phyloP scores from a whole-genome alignment of 306 rosid genomes.

The Begonia masoniana region DNA sequence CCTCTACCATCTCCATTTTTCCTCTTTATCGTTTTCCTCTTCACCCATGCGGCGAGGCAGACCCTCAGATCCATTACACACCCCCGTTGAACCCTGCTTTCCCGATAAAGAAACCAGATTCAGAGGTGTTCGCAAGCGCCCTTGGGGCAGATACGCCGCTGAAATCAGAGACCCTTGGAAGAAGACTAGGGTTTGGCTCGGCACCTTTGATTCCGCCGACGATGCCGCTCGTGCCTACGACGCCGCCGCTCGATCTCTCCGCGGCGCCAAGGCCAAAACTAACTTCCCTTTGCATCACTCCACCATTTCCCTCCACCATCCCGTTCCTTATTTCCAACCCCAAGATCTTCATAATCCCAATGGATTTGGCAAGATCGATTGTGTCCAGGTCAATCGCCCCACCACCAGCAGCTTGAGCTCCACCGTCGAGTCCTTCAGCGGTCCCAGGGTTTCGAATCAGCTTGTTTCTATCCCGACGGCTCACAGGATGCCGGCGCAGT shows the following conservation, averaged over 20 bases:
- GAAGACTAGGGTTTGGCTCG: conserved; percentile 80
- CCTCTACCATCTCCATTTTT: conserved; percentile 21
- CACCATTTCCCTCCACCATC: conserved; percentile 11
- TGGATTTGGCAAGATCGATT: conserved; percentile 30
- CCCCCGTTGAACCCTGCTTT: conserved; percentile 8
- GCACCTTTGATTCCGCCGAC: conserved; percentile 72
- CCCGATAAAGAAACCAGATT: conserved; percentile 35
- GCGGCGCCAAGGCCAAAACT: conserved; percentile 72
- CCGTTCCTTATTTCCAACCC: conserved; percentile 14
- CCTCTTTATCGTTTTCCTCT: neutral
- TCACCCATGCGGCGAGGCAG: conserved; percentile 61
- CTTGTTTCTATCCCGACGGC: conserved; percentile 7
- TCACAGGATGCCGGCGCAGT: conserved; percentile 21
- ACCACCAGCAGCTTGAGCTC: conserved; percentile 82
- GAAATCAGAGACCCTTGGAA: conserved; percentile 90
- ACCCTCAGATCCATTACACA: conserved; percentile 25
- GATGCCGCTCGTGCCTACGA: conserved; percentile 85
- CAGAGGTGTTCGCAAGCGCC: conserved; percentile 84
- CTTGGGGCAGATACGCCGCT: conserved; percentile 89
- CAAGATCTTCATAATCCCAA: conserved; percentile 13
- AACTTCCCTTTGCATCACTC: conserved; percentile 33
- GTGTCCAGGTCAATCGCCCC: conserved; percentile 45
- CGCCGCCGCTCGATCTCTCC: conserved; percentile 54
- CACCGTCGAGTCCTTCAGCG: conserved; percentile 84
- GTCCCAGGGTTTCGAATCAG: conserved; percentile 39